Percentiles rank a stretch among this genome's conserved stretches.
Conservation (phyloP, 2,329 filamentous ascomycete genomes). For the Penicillium sp. region DNA sequence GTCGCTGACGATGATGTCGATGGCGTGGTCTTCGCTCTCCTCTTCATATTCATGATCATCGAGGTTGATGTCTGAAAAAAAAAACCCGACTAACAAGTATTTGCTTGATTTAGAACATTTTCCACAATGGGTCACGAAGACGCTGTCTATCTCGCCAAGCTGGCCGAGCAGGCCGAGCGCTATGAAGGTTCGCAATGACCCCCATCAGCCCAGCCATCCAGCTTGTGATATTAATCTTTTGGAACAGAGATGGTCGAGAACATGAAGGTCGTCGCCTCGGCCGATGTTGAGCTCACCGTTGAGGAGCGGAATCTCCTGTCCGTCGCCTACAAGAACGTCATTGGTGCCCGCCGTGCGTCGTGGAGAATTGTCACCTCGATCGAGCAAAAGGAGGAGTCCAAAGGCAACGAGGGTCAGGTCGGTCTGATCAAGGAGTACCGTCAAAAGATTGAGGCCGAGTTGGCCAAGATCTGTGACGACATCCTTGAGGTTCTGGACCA, state of each 20-base stretch:
- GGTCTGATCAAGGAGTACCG: conserved; percentile 95
- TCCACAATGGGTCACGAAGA: conserved; percentile 97
- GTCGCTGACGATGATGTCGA: conserved; percentile 19
- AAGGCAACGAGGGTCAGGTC: conserved; percentile 91
- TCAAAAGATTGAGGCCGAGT: conserved; percentile 94
- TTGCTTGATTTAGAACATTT: conserved; percentile 32
- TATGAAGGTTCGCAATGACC: conserved; percentile 82
- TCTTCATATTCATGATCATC: conserved; percentile 4
- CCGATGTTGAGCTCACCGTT: conserved; percentile 74
- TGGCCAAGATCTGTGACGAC: conserved; percentile 96
- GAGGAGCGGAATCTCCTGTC: conserved; percentile 97
- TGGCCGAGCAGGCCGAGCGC: conserved; percentile 99
- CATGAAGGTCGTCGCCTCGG: conserved; percentile 97
- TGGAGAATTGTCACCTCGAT: conserved; percentile 99
- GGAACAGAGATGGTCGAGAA: conserved; percentile 94
- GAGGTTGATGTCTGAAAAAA: neutral
- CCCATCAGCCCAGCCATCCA: conserved; percentile 14
- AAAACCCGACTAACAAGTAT: conserved; percentile 3
- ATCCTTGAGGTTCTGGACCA: conserved; percentile 91
- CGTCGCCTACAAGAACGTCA: conserved; percentile 98
- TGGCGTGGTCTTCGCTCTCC: conserved; percentile 19
- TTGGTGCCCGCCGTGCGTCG: conserved; percentile 90
- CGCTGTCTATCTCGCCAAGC: conserved; percentile 98
- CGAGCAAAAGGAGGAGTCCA: conserved; percentile 99
- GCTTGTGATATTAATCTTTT: conserved; percentile 20